These are phyloP conservation scores for Cladosporium sp. DNA, from an alignment of 2,329 filamentous ascomycete species.

Conservation along the genomic window DNA sequence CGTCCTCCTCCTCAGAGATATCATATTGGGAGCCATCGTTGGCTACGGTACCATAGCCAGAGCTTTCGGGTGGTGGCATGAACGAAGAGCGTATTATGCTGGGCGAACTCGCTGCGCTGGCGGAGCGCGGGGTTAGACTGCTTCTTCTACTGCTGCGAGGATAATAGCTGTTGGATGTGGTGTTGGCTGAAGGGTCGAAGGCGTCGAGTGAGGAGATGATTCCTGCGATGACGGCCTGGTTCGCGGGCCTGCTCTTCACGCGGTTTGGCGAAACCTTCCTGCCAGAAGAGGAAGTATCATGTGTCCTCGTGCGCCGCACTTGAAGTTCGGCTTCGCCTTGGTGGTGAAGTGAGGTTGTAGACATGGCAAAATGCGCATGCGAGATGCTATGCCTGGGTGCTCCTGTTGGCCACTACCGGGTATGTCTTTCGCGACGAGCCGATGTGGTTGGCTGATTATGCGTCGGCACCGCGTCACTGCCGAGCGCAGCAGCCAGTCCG, in stretches of 20 bases:
- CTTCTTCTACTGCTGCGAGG: constrained; percentile 17
- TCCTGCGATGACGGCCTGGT: constrained; percentile 65
- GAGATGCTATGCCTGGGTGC: not conserved
- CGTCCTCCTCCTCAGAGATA: constrained; percentile 52
- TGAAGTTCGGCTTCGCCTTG: not conserved
- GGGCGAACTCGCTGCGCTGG: constrained; percentile 21
- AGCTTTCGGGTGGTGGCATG: constrained; percentile 13
- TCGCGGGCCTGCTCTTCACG: constrained; percentile 43
- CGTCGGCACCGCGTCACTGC: not conserved
- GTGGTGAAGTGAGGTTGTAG: constrained; percentile 1
- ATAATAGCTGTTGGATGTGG: constrained; percentile 18
- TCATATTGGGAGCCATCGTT: constrained; percentile 36
- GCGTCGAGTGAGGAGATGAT: constrained; percentile 58
- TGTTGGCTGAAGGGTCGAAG: constrained; percentile 20
- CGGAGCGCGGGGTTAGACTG: constrained; percentile 19
- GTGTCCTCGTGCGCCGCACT: constrained; percentile 2
- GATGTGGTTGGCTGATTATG: not conserved
- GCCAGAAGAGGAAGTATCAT: not conserved
- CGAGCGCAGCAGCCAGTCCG: not conserved
- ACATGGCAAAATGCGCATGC: not conserved
- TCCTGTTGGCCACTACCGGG: not conserved
- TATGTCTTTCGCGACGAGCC: not conserved
- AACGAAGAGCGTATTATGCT: constrained; percentile 6
- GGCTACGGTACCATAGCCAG: constrained; percentile 52
- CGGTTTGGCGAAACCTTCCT: constrained; percentile 25